A percentile compares a stretch with the other conserved stretches of the same genome.
phyloP scores from a whole-genome alignment of 1,284 basidiomycete genomes.

The Rhodotorula glutinis region DNA sequence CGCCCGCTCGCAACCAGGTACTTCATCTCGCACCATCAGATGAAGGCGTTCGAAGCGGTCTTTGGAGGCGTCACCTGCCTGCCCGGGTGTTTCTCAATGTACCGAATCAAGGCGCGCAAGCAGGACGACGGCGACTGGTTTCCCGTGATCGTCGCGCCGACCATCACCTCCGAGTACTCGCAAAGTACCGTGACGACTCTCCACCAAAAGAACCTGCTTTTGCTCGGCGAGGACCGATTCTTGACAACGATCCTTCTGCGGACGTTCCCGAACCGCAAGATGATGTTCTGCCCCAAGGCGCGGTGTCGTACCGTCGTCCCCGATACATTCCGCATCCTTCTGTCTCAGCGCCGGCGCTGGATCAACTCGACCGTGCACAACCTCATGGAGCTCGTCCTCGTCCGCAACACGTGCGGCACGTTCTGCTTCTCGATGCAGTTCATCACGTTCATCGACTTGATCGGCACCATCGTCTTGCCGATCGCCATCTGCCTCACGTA shows the following conservation, averaged over 20 bases:
- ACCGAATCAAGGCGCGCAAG: constrained; percentile 91
- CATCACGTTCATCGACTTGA: constrained; percentile 95
- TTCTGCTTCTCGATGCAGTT: constrained; percentile 61
- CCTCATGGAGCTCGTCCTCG: constrained; percentile 96
- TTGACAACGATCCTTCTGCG: constrained; percentile 89
- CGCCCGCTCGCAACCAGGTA: constrained; percentile 60
- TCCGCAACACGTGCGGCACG: constrained; percentile 75
- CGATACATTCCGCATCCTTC: constrained; percentile 85
- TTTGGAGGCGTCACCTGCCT: constrained; percentile 99
- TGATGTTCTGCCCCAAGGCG: constrained; percentile 98
- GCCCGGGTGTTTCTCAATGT: constrained; percentile 99
- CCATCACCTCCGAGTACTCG: constrained; percentile 96
- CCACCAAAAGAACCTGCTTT: constrained; percentile 95
- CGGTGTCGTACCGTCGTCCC: constrained; percentile 93
- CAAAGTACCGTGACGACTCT: constrained; percentile 89
- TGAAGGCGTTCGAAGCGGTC: constrained; percentile 97
- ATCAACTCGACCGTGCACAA: constrained; percentile 99
- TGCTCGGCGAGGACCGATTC: constrained; percentile 98
- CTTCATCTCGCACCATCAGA: constrained; percentile 97
- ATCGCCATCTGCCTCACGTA: constrained; percentile 92
- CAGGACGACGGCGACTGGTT: constrained; percentile 90
- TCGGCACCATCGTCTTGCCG: constrained; percentile 92
- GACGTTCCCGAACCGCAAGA: constrained; percentile 97
- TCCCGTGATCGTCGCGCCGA: constrained; percentile 92
- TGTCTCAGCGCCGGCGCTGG: constrained; percentile 97